These are phyloP conservation scores for Ricinus communis DNA, from an alignment of 345 rosid species.

Conservation along the genomic window DNA sequence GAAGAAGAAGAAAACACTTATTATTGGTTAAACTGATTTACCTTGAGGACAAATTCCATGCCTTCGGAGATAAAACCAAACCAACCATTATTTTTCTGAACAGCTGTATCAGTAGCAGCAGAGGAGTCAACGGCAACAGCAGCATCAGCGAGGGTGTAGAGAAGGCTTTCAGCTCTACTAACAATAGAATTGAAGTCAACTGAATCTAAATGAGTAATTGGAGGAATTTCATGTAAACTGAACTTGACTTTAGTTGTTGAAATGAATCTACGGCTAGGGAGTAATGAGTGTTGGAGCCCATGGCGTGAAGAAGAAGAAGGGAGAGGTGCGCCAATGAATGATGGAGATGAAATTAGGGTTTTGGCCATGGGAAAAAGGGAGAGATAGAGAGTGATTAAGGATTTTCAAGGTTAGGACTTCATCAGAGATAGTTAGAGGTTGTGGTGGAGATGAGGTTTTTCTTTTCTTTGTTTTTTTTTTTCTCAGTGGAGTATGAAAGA, in stretches of 20 bases:
- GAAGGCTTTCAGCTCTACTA: slow-evolving; percentile 63
- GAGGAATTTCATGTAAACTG: slow-evolving; percentile 79
- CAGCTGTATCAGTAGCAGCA: slow-evolving; percentile 44
- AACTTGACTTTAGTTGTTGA: slow-evolving; percentile 57
- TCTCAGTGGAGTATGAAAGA: too few species aligned
- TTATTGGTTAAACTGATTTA: too few species aligned
- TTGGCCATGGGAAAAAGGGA: slow-evolving; percentile 81
- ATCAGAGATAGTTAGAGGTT: slow-evolving; percentile 17
- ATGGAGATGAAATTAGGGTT: slow-evolving; percentile 70
- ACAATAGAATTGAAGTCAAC: slow-evolving; percentile 46
- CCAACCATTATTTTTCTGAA: slow-evolving; percentile 86
- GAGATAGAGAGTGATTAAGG: background rate
- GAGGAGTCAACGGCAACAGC: slow-evolving; percentile 62
- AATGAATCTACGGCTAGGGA: slow-evolving; percentile 52
- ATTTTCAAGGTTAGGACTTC: slow-evolving; percentile 21
- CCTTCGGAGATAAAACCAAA: slow-evolving; percentile 83
- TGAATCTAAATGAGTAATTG: slow-evolving; percentile 46
- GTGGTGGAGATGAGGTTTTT: slow-evolving; percentile 21
- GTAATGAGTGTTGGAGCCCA: slow-evolving; percentile 33
- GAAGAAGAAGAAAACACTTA: too few species aligned
- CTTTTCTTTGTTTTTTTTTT: background rate
- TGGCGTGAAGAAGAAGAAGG: slow-evolving; percentile 53
- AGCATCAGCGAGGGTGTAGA: slow-evolving; percentile 85
- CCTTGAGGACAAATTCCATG: slow-evolving; percentile 94
- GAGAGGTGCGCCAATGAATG: slow-evolving; percentile 61